Evolutionary conservation across 2,329 filamentous ascomycete species (phyloP), one percentile per base, ranked within the genome.

Genomic region (Triangularia verruculosa): DNA sequence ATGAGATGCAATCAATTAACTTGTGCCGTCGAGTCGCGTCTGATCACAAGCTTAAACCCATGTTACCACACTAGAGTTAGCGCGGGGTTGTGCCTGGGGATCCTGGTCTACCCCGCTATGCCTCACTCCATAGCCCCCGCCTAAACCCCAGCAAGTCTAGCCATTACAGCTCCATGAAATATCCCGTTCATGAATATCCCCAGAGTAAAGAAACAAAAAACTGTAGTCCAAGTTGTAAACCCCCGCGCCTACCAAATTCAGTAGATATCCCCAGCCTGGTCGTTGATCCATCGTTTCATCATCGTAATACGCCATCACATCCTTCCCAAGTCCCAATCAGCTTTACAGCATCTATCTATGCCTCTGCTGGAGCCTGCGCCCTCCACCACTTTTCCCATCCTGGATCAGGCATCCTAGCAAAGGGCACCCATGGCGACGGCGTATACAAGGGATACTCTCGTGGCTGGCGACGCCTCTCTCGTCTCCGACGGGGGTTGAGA

Each of bases 371-470:
- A 9, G 59, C 62, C 52, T 71, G 70, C 4, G 43, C 28, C 2
- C 61, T 64, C 70, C 70, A 72, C 70, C 70, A 72, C 15, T 34
- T 63, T 65, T 72, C 65, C 69, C 69, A 72, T 6, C 60, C 67
- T 1, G 53, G 47, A 56, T 72, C 68, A 24, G 69, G 63, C 43
- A 39, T 7, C 30, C 61, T 59, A 4, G 17, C 39, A 11, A 20
- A 8, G 67, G 67, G 51, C 25, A 70, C 25, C 39, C 39, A 47
- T 47, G 3, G 39, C 7, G n/a, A 5, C n/a, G 39, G 17, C n/a
- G 9, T 12, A 20, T 20, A 47, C 4, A 17, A 9, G 39, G 39
- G 39, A 20, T 20, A 47, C 39, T 20, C n/a, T 8, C 2, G 39
- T 47, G 6, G n/a, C 7, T 47, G 39, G 4, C 39, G 39, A 47